Base-by-base conservation (phyloP, 2,329 filamentous ascomycete species). In the Dothiorella sarmentorum region DNA sequence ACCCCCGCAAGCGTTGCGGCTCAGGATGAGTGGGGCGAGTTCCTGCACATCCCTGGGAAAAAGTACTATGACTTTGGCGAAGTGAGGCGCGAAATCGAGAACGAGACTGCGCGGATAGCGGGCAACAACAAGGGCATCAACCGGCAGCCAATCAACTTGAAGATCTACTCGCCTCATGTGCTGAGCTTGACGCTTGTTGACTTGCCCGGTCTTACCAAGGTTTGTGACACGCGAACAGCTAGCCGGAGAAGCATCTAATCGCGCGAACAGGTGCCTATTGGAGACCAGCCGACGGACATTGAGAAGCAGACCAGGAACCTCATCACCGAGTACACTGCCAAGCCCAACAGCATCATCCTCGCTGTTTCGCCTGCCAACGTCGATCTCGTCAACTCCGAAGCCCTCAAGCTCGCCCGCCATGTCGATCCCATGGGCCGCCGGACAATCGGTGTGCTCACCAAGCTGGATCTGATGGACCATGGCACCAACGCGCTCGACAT, bases 91-190 rank as follows among this genome's bases (percentile, higher is more conserved):
- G 94, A 99, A 77, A 97, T 99, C 68, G 94, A 97, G 78, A 92
- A 90, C 63, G 94, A 99, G 78, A 99, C 95, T 18, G 86, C 91
- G 60, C 86, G 94, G 68, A 96, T 99, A 78, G 90, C 89, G 60
- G 94, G 94, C 68, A 95, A 85, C 78, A 99, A 99, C 79, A 97
- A 97, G 77, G 94, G 94, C 68, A 99, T 99, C 79, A 97, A 96
- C 75, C 83, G 94, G 63, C 90, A 96, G 72, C 91, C 94, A 61
- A 99, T 99, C 75, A 97, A 99, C 76, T 84, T 99, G 65, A 97
- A 97, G 74, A 94, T 99, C 63, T 99, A 96, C 79, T 97, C 94
- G 44, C 92, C 94, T 22, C 89, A 97, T 73, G 94, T 99, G 61
- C 84, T 99, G 61, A 99, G 95, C 76, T 80, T 99, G 76, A 99